Evolutionary conservation across 2,329 filamentous ascomycete species (phyloP).

Genomic region (Daldinia sp.): DNA sequence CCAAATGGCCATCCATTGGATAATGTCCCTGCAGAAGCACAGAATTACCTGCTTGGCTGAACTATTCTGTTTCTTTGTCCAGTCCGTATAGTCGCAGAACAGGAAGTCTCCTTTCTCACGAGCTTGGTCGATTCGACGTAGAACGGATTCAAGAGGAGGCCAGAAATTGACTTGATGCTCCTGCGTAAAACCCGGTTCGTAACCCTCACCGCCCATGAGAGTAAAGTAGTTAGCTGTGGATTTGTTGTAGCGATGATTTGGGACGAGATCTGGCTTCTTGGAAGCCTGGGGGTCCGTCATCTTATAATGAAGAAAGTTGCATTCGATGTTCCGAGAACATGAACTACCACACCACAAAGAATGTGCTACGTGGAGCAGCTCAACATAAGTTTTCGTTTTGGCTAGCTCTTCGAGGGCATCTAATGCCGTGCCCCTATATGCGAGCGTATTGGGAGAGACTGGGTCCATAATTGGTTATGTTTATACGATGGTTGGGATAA

Average conservation of each 20-base stretch:
- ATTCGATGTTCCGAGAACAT: neutral
- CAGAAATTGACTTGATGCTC: constrained; percentile 1
- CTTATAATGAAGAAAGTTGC: constrained; percentile 6
- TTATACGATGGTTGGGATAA: neutral
- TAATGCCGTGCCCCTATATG: neutral
- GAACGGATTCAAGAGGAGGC: neutral
- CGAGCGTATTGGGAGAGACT: neutral
- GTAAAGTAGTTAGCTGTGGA: neutral
- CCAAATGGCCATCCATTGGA: constrained; percentile 5
- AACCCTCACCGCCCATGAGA: constrained; percentile 3
- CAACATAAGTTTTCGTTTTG: neutral
- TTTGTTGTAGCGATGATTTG: neutral
- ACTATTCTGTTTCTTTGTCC: neutral
- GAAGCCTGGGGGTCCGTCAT: neutral
- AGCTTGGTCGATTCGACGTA: neutral
- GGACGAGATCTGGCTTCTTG: neutral
- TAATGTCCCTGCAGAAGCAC: neutral
- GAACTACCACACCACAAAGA: neutral
- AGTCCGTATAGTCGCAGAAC: constrained; percentile 1
- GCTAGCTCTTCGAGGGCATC: neutral
- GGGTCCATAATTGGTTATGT: neutral
- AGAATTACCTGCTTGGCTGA: neutral
- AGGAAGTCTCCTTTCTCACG: neutral
- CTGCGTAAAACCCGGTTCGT: neutral
- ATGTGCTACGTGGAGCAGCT: neutral